Conservation (phyloP, 495 filamentous ascomycete species). For the Neurospora africana region DNA sequence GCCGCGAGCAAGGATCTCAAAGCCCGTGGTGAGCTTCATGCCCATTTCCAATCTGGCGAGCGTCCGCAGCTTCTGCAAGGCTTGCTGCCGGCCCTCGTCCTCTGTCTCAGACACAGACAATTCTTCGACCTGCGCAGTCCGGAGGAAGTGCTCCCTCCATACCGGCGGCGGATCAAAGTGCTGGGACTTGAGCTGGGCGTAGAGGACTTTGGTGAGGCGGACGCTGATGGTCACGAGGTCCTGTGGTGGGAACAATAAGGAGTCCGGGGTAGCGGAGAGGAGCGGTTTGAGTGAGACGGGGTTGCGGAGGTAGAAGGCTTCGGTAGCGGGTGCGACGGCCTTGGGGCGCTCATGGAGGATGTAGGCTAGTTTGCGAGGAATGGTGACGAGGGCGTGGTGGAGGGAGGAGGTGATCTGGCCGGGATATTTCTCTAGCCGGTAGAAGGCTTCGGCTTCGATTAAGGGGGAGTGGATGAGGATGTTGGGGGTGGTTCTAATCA, state of each 20-base stretch:
- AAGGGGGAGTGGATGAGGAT: constrained; percentile 52
- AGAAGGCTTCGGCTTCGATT: constrained; percentile 83
- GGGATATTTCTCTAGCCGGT: constrained; percentile 75
- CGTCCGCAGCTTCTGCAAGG: constrained; percentile 20
- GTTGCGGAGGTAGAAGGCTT: constrained; percentile 89
- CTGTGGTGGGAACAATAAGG: constrained; percentile 51
- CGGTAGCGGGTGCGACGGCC: constrained; percentile 70
- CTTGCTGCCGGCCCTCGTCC: background rate
- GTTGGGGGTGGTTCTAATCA: constrained; percentile 42
- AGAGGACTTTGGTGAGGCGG: constrained; percentile 78
- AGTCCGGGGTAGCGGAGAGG: constrained; percentile 27
- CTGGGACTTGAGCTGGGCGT: constrained; percentile 86
- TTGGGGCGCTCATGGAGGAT: constrained; percentile 63
- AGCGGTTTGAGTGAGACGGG: constrained; percentile 66
- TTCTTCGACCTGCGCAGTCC: constrained; percentile 5
- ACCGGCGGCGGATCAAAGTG: constrained; percentile 58
- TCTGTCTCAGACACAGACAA: background rate
- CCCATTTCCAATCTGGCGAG: constrained; percentile 56
- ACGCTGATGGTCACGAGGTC: constrained; percentile 72
- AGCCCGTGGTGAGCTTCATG: constrained; percentile 82
- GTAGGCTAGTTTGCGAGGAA: constrained; percentile 76
- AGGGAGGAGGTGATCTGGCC: constrained; percentile 55
- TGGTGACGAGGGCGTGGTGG: constrained; percentile 58
- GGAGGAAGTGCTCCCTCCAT: constrained; percentile 40
- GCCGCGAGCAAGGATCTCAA: constrained; percentile 74